phyloP scores from a whole-genome alignment of 2,329 filamentous ascomycete genomes.

The Juglanconis sp. region DNA sequence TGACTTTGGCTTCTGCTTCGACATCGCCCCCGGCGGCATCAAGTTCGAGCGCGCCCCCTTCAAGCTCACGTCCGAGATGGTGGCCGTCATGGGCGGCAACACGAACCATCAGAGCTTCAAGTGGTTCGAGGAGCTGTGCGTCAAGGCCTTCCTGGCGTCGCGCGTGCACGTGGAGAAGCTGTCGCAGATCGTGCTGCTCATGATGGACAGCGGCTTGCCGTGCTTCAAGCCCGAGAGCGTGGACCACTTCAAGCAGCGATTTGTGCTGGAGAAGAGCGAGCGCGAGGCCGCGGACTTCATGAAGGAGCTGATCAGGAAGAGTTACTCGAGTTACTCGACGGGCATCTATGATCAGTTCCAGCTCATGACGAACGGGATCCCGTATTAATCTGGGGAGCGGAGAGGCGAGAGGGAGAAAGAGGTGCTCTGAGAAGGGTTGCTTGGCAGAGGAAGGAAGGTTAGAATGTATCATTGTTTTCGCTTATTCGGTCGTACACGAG shows the following conservation, averaged over 20 bases:
- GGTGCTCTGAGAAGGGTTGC: not conserved
- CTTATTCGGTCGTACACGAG: not conserved
- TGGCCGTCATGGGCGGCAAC: conserved; percentile 95
- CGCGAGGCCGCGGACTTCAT: conserved; percentile 94
- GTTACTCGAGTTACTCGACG: conserved; percentile 85
- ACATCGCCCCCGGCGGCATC: conserved; percentile 94
- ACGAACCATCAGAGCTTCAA: conserved; percentile 83
- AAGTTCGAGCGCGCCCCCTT: conserved; percentile 98
- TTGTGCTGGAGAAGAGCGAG: conserved; percentile 88
- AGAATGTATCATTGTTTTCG: not conserved
- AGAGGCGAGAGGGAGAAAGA: not conserved
- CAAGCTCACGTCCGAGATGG: conserved; percentile 96
- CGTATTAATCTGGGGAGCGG: conserved; percentile 57
- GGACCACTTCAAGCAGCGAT: conserved; percentile 85
- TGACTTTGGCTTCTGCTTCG: conserved; percentile 99
- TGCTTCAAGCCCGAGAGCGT: conserved; percentile 98
- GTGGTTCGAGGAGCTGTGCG: conserved; percentile 93
- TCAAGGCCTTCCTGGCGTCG: conserved; percentile 90
- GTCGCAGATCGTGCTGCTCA: conserved; percentile 82
- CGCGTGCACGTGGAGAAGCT: conserved; percentile 86
- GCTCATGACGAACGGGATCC: conserved; percentile 93
- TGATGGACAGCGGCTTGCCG: conserved; percentile 93
- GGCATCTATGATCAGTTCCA: conserved; percentile 98
- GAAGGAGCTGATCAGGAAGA: conserved; percentile 83
- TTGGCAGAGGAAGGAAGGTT: not conserved